These are phyloP conservation scores for Pythium guiyangense DNA, from an alignment of 352 stramenopile species.

Conservation along the genomic window DNA sequence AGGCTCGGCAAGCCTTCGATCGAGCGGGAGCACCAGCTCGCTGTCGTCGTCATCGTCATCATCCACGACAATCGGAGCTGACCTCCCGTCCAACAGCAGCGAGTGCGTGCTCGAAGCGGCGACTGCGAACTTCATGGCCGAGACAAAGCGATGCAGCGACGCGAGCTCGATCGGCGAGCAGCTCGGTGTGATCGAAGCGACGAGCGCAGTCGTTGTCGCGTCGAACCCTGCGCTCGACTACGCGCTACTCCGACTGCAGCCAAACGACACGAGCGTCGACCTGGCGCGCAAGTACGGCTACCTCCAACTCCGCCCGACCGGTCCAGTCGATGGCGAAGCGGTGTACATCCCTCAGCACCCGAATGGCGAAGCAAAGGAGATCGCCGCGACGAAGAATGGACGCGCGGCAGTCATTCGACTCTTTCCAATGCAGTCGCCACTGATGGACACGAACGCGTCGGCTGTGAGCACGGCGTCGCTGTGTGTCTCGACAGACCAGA, in stretches of 20 bases:
- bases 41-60: background rate
- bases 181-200: constrained; percentile 40
- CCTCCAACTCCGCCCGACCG: constrained; percentile 28
- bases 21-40: no score
- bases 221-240: constrained; percentile 55
- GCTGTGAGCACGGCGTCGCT: no score
- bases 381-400: constrained; percentile 28
- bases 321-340: constrained; percentile 49
- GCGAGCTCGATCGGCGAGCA: constrained; percentile 25
- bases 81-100: constrained; percentile 17
- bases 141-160: constrained; percentile 38
- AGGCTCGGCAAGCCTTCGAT: no score
- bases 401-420: constrained; percentile 14
- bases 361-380: constrained; percentile 51
- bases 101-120: constrained; percentile 20
- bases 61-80: no score
- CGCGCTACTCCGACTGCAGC: constrained; percentile 39
- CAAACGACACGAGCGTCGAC: constrained; percentile 21
- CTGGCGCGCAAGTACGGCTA: constrained; percentile 47
- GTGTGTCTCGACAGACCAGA: constrained; percentile 7
- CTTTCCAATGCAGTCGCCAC: background rate
- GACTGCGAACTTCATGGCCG: constrained; percentile 53
- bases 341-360: no score
- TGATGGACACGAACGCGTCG: no score
- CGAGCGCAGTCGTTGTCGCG: constrained; percentile 26